Evolutionary conservation across 306 rosid genomes (phyloP).

Genomic region (Vigna trinervia): DNA sequence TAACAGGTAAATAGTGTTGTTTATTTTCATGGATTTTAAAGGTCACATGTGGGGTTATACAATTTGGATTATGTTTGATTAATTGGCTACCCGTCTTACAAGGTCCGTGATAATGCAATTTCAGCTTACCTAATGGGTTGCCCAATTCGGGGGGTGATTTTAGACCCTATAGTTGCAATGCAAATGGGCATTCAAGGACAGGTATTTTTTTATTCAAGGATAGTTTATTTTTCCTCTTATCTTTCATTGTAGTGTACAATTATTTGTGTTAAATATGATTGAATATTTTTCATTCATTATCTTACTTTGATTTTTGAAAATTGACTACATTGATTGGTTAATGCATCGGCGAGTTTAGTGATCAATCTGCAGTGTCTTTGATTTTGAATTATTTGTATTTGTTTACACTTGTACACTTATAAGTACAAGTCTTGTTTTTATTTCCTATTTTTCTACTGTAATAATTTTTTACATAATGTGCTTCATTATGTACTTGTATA

Average conservation of each 20-base stretch:
- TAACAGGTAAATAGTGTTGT: constrained; percentile 58
- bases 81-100: constrained; percentile 32
- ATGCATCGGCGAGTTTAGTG: constrained; percentile 9
- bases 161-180: constrained; percentile 93
- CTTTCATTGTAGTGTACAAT: background rate
- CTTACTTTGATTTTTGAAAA: constrained; percentile 18
- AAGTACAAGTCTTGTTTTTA: constrained; percentile 19
- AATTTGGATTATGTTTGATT: constrained; percentile 4
- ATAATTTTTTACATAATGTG: background rate
- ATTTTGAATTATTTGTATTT: constrained; percentile 13
- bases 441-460: background rate
- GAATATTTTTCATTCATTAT: constrained; percentile 24
- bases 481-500: constrained; percentile 1
- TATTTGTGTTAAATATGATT: background rate
- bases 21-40: constrained; percentile 17
- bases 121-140: constrained; percentile 96
- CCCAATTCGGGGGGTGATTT: constrained; percentile 92
- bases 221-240: constrained; percentile 5
- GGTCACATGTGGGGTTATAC: constrained; percentile 11
- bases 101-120: constrained; percentile 41
- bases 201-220: constrained; percentile 52
- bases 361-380: constrained; percentile 24
- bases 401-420: background rate
- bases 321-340: background rate
- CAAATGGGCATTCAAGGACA: constrained; percentile 99